Evolutionary conservation across 2,329 filamentous ascomycete genomes (phyloP).

Genomic region (Cladosporium sp.): DNA sequence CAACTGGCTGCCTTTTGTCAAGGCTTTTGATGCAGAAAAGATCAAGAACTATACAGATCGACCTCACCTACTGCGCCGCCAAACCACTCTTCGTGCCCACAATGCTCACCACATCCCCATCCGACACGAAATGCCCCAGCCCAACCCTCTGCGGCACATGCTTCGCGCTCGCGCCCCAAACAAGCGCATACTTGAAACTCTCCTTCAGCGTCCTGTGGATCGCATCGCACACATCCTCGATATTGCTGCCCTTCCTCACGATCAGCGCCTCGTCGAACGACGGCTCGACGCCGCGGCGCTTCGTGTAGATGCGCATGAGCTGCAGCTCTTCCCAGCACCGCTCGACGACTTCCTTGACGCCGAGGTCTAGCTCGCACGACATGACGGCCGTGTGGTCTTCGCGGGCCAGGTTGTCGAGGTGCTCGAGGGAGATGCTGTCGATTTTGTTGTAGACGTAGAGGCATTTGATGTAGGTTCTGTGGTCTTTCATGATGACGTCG

Average conservation of each 20-base stretch:
- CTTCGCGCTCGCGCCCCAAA: conserved; percentile 95
- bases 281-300: conserved; percentile 87
- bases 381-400: conserved; percentile 96
- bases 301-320: conserved; percentile 92
- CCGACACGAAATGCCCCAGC: conserved; percentile 73
- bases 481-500: conserved; percentile 99
- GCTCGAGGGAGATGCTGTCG: conserved; percentile 89
- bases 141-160: conserved; percentile 95
- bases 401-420: conserved; percentile 85
- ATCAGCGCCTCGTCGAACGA: conserved; percentile 91
- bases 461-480: conserved; percentile 92
- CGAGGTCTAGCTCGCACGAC: conserved; percentile 94
- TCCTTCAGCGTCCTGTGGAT: conserved; percentile 95
- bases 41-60: background rate
- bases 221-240: conserved; percentile 96
- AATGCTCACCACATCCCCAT: conserved; percentile 70
- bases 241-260: conserved; percentile 80
- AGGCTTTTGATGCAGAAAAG: background rate
- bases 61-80: conserved; percentile 28
- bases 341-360: conserved; percentile 90
- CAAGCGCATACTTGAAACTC: conserved; percentile 96
- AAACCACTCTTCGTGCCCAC: conserved; percentile 49
- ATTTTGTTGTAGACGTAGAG: conserved; percentile 99
- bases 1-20: background rate
- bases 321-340: conserved; percentile 91